Evolutionary conservation across 306 rosid species (phyloP), one percentile per base, ranked within the genome.

Genomic region (Sechiopsis laciniata): DNA sequence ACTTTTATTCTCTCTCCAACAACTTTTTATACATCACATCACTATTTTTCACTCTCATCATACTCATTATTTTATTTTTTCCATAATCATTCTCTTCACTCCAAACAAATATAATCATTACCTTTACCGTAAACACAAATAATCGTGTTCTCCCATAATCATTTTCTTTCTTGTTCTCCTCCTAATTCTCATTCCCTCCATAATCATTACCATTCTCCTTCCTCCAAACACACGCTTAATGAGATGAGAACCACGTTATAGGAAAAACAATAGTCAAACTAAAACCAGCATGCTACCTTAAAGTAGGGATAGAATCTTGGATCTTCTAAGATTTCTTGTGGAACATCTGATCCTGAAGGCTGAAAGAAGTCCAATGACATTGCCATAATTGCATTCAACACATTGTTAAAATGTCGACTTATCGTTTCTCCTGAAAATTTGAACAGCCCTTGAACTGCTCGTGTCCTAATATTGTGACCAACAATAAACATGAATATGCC

Each of bases 391-490:
- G 92, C 96, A 51, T 85, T 91, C 80, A 91, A 78, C 70, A 89
- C 97, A 76, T 91, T 88, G 84, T 91, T 91, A 79, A 91, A 91
- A 76, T 91, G 96, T 37, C 96, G 95, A 77, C 96, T 91, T 55
- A 91, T 91, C 15, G 96, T 91, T 82, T 91, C 97, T 37, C 96
- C 96, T 29, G 97, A 91, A 78, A 88, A 89, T 76, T 78, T 93
- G 63, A 91, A 91, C 76, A 91, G 59, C 80, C 89, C 97, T 79
- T 91, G 96, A 73, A 88, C 97, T 46, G 96, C 91, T 55, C 97
- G 87, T 51, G 93, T 89, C 55, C 97, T 79, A 24, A 89, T 77
- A 83, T 89, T 89, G 78, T 91, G 97, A 8, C 97, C 95, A 77
- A 91, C 73, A 52, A 91, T 91, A 82, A 91, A 89, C 95, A 91